A percentile compares a stretch with the other conserved stretches of the same genome.
These are phyloP conservation scores for Trypanosoma conorhini DNA, from an alignment of 208 protist genomes.

Conservation along the genomic window DNA sequence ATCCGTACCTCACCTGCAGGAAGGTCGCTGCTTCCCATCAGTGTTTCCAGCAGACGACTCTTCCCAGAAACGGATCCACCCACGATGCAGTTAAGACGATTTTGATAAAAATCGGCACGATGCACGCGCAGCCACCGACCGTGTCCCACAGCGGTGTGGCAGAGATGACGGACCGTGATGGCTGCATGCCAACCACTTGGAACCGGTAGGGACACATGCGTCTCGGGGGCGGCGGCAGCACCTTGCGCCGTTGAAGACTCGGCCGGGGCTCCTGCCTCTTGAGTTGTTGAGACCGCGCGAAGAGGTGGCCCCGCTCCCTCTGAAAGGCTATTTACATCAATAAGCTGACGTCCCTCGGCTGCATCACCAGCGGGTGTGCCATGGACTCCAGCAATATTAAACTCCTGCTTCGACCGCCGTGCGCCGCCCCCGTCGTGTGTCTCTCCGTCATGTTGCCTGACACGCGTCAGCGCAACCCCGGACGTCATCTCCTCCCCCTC, in stretches of 20 bases:
- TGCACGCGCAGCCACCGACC: neutral
- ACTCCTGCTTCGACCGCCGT: neutral
- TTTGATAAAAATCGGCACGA: constrained; percentile 20
- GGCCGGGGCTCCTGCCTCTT: neutral
- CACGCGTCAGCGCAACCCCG: too few species aligned
- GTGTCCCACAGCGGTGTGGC: neutral
- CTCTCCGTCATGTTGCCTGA: neutral
- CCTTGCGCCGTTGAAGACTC: neutral
- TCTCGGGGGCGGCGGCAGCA: neutral
- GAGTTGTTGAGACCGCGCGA: too few species aligned
- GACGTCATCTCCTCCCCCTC: constrained; percentile 8
- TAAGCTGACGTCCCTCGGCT: neutral
- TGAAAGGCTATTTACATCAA: too few species aligned
- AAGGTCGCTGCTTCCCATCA: constrained; percentile 15
- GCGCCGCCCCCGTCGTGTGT: neutral
- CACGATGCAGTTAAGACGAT: constrained; percentile 30
- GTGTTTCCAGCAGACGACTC: constrained; percentile 12
- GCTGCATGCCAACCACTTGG: constrained; percentile 9
- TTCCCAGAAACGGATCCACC: constrained; percentile 17
- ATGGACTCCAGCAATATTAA: constrained; percentile 17
- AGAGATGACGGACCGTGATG: constrained; percentile 16
- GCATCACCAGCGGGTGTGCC: neutral
- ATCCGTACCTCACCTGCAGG: constrained; percentile 8
- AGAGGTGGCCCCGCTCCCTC: too few species aligned
- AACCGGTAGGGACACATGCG: neutral